phyloP scores from a whole-genome alignment of 1,284 basidiomycete genomes.

The Irpex sp. region DNA sequence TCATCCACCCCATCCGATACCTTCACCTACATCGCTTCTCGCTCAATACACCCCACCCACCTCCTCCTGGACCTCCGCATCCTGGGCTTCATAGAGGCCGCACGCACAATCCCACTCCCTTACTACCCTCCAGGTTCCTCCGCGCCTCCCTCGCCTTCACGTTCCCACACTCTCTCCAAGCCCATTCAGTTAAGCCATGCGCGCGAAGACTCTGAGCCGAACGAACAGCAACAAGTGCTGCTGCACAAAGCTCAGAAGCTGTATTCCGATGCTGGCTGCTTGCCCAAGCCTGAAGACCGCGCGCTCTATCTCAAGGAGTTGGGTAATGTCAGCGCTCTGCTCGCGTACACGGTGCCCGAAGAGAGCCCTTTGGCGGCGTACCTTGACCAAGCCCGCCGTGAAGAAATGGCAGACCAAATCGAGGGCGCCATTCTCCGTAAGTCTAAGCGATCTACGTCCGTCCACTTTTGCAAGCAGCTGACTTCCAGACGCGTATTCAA shows the following conservation, averaged over 20 bases:
- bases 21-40: constrained; percentile 48
- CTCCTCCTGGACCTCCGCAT: constrained; percentile 80
- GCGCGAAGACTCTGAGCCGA: constrained; percentile 18
- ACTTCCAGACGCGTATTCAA: neutral
- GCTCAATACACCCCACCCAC: constrained; percentile 64
- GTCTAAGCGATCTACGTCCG: constrained; percentile 23
- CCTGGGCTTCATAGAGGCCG: constrained; percentile 76
- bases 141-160: constrained; percentile 8
- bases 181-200: neutral
- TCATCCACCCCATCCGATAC: constrained; percentile 2
- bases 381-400: constrained; percentile 65
- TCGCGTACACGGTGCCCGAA: constrained; percentile 75
- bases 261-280: constrained; percentile 45
- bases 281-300: constrained; percentile 49
- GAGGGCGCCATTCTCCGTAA: constrained; percentile 78
- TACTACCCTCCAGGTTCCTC: constrained; percentile 30
- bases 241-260: constrained; percentile 58
- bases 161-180: constrained; percentile 6
- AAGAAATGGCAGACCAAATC: constrained; percentile 79
- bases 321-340: constrained; percentile 62
- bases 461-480: neutral
- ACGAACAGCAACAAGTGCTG: constrained; percentile 29
- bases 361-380: constrained; percentile 64
- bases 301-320: constrained; percentile 64
- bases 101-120: constrained; percentile 62